A percentile compares a stretch with the other conserved stretches of the same genome.
Evolutionary conservation across 306 rosid genomes (phyloP).

Genomic region (Spatholobus suberectus): DNA sequence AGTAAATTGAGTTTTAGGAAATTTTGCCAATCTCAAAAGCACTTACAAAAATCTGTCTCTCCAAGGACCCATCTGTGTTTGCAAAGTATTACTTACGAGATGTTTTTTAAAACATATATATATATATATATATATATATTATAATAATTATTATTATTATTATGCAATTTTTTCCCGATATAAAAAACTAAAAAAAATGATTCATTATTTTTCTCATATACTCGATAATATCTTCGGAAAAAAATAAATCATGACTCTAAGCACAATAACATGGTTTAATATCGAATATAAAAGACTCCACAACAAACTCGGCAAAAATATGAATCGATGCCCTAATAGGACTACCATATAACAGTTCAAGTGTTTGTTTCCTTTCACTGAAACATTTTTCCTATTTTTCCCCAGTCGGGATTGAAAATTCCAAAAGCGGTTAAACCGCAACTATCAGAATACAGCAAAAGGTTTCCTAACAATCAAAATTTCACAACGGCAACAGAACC

Average conservation of each 20-base stretch:
- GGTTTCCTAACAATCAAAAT: constrained; percentile 24
- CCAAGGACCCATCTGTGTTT: background rate
- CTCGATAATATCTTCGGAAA: background rate
- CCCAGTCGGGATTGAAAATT: background rate
- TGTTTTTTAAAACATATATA: too few species aligned
- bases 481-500: background rate
- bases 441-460: constrained; percentile 2
- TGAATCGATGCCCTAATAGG: background rate
- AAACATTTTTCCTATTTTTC: background rate
- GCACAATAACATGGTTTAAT: background rate
- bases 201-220: background rate
- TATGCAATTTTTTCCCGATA: too few species aligned
- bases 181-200: background rate
- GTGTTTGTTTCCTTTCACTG: background rate
- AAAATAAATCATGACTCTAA: background rate
- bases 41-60: too few species aligned
- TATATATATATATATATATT: too few species aligned
- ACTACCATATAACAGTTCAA: background rate
- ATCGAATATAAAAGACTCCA: background rate
- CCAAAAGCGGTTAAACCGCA: background rate
- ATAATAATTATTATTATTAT: too few species aligned
- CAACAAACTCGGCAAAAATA: constrained; percentile 22
- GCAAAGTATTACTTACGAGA: too few species aligned
- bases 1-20: background rate
- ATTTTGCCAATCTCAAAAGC: background rate